Base-by-base conservation (phyloP, 129 eudicot species). In the Flaveria bidentis region DNA sequence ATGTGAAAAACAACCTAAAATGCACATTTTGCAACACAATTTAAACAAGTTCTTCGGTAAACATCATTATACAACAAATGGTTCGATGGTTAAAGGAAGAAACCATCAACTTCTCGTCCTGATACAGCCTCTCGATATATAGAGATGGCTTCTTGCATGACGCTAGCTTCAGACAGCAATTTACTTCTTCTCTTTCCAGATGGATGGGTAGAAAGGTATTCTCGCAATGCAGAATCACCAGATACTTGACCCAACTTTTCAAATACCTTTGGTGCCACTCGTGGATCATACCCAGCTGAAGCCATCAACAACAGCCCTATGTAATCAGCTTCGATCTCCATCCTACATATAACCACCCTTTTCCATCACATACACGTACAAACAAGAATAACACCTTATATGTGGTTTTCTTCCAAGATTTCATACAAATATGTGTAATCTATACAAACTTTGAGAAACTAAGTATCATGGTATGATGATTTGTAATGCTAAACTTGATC, bases 251-350 rank as follows among this genome's bases (percentile, higher is more conserved):
- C 96, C 79, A 91, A 68, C 80, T 94, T 94, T 81, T 94, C 93
- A 49, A 86, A 94, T 45, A 94, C 96, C 55, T 80, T 77, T 14
- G 96, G 96, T 11, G 97, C 97, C 46, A 86, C 85, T 8, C 97
- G 86, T 9, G 96, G 99, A 73, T 91, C 94, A 39, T 89, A 94
- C 5, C 97, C 93, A 51, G 99, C 99, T 0, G 97, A 87, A 26
- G 99, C 97, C 68, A 84, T 72, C 60, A 94, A 67, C 53, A 94
- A 83, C 76, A 94, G 46, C 64, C 97, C 99, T 9, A 91, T 89
- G 84, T 94, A 87, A 85, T 94, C 97, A 44, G 99, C 99, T 82
- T 94, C 97, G 62, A 91, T 88, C 79, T 94, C 99, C 99, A 94
- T 94, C 90, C 97, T 94, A 46, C 80, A 80, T 9, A 57, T 13